Evolutionary conservation across 768 basidiomycete genomes (phyloP).

Genomic region (Mycena pura): DNA sequence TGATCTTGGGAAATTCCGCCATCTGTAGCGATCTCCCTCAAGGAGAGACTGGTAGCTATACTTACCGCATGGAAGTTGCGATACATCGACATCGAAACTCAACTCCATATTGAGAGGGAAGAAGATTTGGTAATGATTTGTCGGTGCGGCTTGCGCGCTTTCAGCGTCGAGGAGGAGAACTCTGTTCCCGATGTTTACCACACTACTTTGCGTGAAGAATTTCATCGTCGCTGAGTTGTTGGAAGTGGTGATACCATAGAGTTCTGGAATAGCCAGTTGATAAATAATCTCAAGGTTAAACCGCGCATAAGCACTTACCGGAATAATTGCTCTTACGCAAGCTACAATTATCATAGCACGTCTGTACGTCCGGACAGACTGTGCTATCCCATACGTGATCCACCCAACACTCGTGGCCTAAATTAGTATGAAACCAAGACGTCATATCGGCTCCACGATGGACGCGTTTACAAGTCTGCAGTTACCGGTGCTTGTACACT

Average conservation of each 20-base stretch:
- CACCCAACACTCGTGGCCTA: not conserved
- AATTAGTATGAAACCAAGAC: not conserved
- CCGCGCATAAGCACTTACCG: not conserved
- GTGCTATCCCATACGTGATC: not conserved
- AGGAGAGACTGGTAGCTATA: not conserved
- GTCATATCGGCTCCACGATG: not conserved
- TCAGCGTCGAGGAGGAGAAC: not conserved
- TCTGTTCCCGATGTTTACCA: constrained; percentile 1
- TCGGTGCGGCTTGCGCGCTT: not conserved
- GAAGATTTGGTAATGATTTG: constrained; percentile 5
- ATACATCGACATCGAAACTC: constrained; percentile 3
- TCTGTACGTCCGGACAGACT: not conserved
- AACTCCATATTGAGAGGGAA: constrained; percentile 1
- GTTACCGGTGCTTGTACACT: not conserved
- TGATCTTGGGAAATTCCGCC: not conserved
- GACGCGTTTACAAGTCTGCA: not conserved
- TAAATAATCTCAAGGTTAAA: not conserved
- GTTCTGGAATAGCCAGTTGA: not conserved
- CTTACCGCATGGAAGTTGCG: not conserved
- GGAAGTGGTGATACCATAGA: constrained; percentile 3
- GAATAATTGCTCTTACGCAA: not conserved
- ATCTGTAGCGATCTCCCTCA: constrained; percentile 1
- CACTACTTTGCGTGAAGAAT: not conserved
- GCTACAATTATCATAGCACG: not conserved
- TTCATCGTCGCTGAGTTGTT: not conserved